Evolutionary conservation across 306 rosid genomes (phyloP), one percentile per base, ranked within the genome.

Genomic region (Quercus rubra): DNA sequence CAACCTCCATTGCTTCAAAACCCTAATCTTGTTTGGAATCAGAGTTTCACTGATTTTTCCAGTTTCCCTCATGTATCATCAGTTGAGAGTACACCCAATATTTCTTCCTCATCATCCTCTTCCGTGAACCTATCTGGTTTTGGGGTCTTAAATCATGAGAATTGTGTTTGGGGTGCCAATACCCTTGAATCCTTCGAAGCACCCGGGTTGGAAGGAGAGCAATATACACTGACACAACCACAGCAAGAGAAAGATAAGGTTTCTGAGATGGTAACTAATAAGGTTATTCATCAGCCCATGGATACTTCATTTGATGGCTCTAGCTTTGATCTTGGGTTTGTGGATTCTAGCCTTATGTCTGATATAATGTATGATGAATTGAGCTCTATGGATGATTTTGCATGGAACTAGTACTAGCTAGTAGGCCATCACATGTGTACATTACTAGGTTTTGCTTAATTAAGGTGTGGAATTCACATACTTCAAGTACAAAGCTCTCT

Each of bases 321-420:
- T 75, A 80, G 77, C 84, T 81, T 92, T 81, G 94, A 92, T 72
- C 84, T 82, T 85, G 92, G 88, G 46, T 86, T 88, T 83, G 49
- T 84, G 79, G 97, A 92, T 70, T 81, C 90, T 81, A 78, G 89
- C 51, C 81, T 86, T 64, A 69, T 74, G 75, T 83, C 92, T 63
- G 94, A 85, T 56, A 84, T 84, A 43, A 76, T 81, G 81, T 77
- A 86, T 77, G 64, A 85, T 61, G 91, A 92, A 75, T 62, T 82
- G 20, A 74, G 81, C 64, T 84, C 85, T 67, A 78, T 83, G 83
- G 83, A 81, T 83, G 88, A 90, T 52, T 77, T 92, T 90, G 84
- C 89, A 77, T 92, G 97, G 94, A 84, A 81, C 80, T 87, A 88
- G 86, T 41, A 41, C 88, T 90, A 71, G 55, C 73, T 46, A 84